These are phyloP conservation scores for Carpinus fangiana DNA, from an alignment of 306 rosid species.

Conservation along the genomic window DNA sequence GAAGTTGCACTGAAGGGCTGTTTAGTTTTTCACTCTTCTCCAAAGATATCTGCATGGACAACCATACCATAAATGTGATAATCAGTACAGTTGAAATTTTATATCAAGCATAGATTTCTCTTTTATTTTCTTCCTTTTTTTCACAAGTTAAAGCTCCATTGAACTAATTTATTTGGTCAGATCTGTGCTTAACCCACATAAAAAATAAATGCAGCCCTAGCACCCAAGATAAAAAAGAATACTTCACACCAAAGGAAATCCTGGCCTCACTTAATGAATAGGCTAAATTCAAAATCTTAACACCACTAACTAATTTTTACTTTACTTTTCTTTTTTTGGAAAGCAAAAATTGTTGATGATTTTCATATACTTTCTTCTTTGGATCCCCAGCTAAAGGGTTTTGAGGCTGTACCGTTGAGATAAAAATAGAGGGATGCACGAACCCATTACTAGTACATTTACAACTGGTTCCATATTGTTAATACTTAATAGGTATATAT, in stretches of 20 bases:
- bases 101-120: background rate
- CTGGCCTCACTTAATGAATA: background rate
- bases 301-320: background rate
- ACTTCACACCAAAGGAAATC: background rate
- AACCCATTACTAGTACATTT: background rate
- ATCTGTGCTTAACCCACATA: background rate
- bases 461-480: background rate
- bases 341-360: background rate
- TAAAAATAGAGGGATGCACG: background rate
- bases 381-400: background rate
- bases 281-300: background rate
- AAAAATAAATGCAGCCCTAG: background rate
- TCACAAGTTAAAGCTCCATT: background rate
- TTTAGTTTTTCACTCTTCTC: constrained; percentile 54
- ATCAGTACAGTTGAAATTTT: constrained; percentile 1
- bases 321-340: background rate
- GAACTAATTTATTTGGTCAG: background rate
- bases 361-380: background rate
- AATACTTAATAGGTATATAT: background rate
- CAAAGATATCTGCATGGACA: constrained; percentile 67
- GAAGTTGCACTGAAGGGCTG: constrained; percentile 30
- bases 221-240: background rate
- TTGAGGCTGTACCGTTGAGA: background rate
- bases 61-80: constrained; percentile 19
- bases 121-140: background rate